These are phyloP conservation scores for Saksenaea oblongispora DNA, from an alignment of 371 early-diverging fungal species.

Conservation along the genomic window DNA sequence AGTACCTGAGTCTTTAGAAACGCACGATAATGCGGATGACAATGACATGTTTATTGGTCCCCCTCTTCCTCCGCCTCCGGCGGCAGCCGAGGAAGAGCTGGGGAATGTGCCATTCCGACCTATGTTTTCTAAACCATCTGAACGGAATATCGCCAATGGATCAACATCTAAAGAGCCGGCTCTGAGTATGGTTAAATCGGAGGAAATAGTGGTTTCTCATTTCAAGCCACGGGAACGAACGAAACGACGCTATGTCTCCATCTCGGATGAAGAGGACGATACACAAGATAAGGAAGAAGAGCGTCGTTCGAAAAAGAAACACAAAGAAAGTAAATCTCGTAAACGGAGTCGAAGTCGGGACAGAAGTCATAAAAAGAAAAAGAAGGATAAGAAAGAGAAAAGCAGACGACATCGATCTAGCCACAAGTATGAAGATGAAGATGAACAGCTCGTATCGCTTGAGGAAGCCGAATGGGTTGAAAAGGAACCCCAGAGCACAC, in stretches of 20 bases:
- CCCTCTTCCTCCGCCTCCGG: conserved; percentile 31
- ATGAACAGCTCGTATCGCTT: not conserved
- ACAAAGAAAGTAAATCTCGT: conserved; percentile 17
- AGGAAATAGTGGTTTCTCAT: conserved; percentile 42
- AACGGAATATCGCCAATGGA: conserved; percentile 13
- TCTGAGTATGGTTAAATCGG: conserved; percentile 28
- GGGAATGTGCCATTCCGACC: conserved; percentile 38
- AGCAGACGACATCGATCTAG: not conserved
- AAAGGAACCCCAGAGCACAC: conserved; percentile 13
- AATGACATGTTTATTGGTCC: conserved; percentile 39
- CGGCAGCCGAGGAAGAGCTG: conserved; percentile 3
- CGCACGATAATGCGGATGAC: conserved; percentile 6
- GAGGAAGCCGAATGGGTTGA: conserved; percentile 20
- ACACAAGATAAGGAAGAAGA: conserved; percentile 30
- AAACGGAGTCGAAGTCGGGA: conserved; percentile 18
- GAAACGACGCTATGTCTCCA: conserved; percentile 30
- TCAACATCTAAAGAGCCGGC: not conserved
- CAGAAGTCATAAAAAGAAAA: conserved; percentile 20
- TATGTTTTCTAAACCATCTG: conserved; percentile 37
- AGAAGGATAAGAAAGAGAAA: conserved; percentile 18
- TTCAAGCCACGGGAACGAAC: conserved; percentile 29
- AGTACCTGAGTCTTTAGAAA: not conserved
- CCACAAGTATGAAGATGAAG: conserved; percentile 4
- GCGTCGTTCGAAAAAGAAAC: conserved; percentile 19
- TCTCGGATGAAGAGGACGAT: conserved; percentile 35